Base-by-base conservation (phyloP, 192 early-diverging fungal genomes). In the Coemansia sp. region DNA sequence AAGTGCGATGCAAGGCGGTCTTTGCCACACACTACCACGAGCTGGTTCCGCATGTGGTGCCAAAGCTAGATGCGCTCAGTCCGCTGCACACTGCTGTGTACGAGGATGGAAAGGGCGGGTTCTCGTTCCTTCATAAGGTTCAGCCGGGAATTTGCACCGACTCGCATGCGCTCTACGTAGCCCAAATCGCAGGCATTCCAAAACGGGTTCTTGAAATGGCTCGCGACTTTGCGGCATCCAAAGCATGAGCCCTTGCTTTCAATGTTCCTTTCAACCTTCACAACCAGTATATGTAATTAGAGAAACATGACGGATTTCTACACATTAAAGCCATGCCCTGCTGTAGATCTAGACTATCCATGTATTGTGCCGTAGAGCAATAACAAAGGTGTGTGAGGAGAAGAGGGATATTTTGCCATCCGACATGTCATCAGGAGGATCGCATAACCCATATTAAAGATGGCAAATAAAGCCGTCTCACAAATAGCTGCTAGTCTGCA, bases 1-100 rank as follows among this genome's bases (percentile, higher is more conserved):
- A 62, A 10, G 84, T 84, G 47, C 53, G 78, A 21, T 89, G 92
- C 66, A 80, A 88, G 43, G 87, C 90, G 0, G 61, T 93, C 6
- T 91, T 93, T 85, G 92, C 90, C 6, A 93, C 92, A 0, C 92
- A 93, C 70, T 90, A 90, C 67, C 90, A 92, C 59, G 92, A 93
- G 64, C 71, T 93, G 19, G 79, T 88, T 68, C 84, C 86, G 0
- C 58, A 83, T 50, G 83, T 83, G 41, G 59, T 73, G 6, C 85
- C 72, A 6, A 45, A 18, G 4, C 57, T 76, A 52, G 15, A n/a
- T 9, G 64, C 63, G 6, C 54, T 82, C 3, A 18, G 23, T 19
- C 67, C 79, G 7, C 63, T 79, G 40, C 74, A 77, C 9, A 75
- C 75, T 0, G 71, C 70, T 4, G 67, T 85, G 5, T 74, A 72